Conservation (phyloP, 768 basidiomycete genomes). For the Suillus fuscotomentosus region DNA sequence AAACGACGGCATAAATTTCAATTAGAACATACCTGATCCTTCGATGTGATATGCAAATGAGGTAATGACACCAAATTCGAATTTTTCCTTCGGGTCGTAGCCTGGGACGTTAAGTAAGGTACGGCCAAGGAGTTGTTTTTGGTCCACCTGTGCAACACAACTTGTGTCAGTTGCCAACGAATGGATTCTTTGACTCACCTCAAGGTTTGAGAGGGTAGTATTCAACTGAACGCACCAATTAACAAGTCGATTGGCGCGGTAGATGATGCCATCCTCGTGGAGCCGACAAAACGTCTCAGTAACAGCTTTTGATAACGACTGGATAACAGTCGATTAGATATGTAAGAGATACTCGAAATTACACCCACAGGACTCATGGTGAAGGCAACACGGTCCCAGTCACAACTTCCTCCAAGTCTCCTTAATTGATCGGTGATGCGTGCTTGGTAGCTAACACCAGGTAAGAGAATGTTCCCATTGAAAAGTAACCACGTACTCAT, state of each 20-base stretch:
- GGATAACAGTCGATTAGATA: constrained; percentile 6
- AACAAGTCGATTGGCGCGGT: constrained; percentile 94
- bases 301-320: constrained; percentile 84
- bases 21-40: constrained; percentile 57
- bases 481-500: constrained; percentile 63
- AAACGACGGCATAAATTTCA: not conserved
- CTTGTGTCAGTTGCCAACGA: not conserved
- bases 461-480: constrained; percentile 1
- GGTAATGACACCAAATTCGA: constrained; percentile 95
- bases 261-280: constrained; percentile 89
- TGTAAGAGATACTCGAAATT: not conserved
- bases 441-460: constrained; percentile 71
- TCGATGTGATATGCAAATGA: constrained; percentile 96
- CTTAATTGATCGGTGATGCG: constrained; percentile 88
- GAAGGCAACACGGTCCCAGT: constrained; percentile 94
- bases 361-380: constrained; percentile 84
- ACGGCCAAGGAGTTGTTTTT: constrained; percentile 82
- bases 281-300: constrained; percentile 88
- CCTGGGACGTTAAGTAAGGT: constrained; percentile 90
- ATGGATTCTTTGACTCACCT: constrained; percentile 48
- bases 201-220: constrained; percentile 96
- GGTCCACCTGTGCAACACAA: constrained; percentile 66
- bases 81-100: constrained; percentile 91
- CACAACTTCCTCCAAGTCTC: constrained; percentile 88
- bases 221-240: constrained; percentile 98